Base-by-base conservation (phyloP, 345 rosid genomes). In the Laguncularia racemosa region DNA sequence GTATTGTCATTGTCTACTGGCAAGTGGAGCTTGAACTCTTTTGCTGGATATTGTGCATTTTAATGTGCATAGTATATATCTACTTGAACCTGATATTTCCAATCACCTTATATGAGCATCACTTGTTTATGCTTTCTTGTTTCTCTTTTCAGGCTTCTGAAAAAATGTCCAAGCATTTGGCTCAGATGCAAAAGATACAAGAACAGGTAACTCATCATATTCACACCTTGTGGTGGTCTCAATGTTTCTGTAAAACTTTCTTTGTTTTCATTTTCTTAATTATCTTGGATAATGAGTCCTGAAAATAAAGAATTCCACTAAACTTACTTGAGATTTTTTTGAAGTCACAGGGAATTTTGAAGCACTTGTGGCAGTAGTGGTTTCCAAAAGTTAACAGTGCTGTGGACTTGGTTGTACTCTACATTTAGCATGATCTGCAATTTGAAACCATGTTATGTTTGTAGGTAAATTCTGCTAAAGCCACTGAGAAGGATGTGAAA, bases 401-500 rank as follows among this genome's bases (percentile, higher is more conserved):
- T 4, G n/a, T n/a, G n/a, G n/a, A n/a, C n/a, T n/a, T n/a, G n/a
- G n/a, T n/a, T n/a, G n/a, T n/a, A n/a, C n/a, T n/a, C n/a, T n/a
- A n/a, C n/a, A n/a, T n/a, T n/a, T n/a, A n/a, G n/a, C n/a, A n/a
- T n/a, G n/a, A n/a, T n/a, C n/a, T 26, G 28, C 28, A 26, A 6
- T 26, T 26, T 26, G 28, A 26, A 26, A 26, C 28, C 2, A n/a
- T 3, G 19, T 26, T 48, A 4, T 55, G 17, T 63, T 65, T 17
- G 60, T 55, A 89, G 97, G 81, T 78, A 56, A 81, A 85, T 49
- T 76, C 89, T 58, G 85, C 88, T 13, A 93, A 93, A 81, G 65
- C 96, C 40, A 77, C 78, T 48, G 99, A 89, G 72, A 85, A 81
- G 62, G 96, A 93, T 47, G 64, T 67, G 38, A 93, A 85, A 74